A percentile compares a stretch with the other conserved stretches of the same genome.
These are phyloP conservation scores for Achaetomiella virescens DNA, from an alignment of 495 filamentous ascomycete species.

Conservation along the genomic window DNA sequence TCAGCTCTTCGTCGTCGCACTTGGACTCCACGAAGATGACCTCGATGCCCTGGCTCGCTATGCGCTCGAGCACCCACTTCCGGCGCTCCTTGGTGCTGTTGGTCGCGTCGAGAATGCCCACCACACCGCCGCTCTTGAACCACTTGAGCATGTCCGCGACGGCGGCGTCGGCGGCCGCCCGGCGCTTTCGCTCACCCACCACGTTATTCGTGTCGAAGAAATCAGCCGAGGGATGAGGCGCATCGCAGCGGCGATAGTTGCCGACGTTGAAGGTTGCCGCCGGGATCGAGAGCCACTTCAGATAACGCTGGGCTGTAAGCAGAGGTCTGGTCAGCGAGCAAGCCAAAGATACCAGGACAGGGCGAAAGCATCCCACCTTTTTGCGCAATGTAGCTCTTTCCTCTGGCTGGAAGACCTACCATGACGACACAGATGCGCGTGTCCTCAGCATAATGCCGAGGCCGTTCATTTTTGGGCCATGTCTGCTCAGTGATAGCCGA, in stretches of 20 bases:
- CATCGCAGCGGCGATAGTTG: constrained; percentile 79
- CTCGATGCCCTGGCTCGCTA: constrained; percentile 67
- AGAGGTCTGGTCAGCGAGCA: neutral
- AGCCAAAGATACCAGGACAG: neutral
- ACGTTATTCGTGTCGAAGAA: constrained; percentile 88
- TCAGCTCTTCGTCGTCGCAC: constrained; percentile 88
- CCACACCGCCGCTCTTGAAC: constrained; percentile 72
- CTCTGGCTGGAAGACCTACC: constrained; percentile 91
- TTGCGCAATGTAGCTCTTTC: constrained; percentile 94
- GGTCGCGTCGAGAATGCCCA: constrained; percentile 91
- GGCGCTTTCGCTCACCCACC: constrained; percentile 84
- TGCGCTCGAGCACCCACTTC: constrained; percentile 80
- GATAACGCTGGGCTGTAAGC: constrained; percentile 77
- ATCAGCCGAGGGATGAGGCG: constrained; percentile 77
- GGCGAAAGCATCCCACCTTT: constrained; percentile 58
- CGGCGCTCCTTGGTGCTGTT: constrained; percentile 88
- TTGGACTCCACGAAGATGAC: constrained; percentile 93
- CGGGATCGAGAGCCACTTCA: constrained; percentile 89
- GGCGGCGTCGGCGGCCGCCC: constrained; percentile 81
- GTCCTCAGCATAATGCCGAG: constrained; percentile 70
- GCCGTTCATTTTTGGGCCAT: constrained; percentile 45
- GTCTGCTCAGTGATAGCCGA: constrained; percentile 14
- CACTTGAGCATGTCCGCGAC: constrained; percentile 86
- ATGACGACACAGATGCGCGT: constrained; percentile 97
- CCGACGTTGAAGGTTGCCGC: constrained; percentile 96